These are phyloP conservation scores for Aaosphaeria pasadenensis DNA, from an alignment of 2,329 filamentous ascomycete species.

Conservation along the genomic window DNA sequence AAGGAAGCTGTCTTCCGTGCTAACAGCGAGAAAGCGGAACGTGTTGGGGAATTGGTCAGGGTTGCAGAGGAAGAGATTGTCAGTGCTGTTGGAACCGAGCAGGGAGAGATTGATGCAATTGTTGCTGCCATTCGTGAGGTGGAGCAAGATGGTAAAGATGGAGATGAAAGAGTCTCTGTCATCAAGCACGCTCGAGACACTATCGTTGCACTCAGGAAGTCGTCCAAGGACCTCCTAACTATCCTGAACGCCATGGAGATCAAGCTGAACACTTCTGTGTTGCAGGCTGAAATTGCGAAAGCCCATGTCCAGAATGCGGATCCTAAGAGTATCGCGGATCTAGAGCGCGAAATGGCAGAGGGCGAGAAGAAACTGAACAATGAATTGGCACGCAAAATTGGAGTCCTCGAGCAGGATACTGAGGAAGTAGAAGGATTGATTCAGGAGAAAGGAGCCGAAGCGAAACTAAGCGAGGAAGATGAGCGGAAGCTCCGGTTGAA, in stretches of 20 bases:
- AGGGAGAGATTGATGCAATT: constrained; percentile 50
- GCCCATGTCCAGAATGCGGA: constrained; percentile 47
- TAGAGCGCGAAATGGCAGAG: constrained; percentile 31
- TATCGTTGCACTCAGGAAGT: constrained; percentile 34
- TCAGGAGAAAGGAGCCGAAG: constrained; percentile 9
- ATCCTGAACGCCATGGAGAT: constrained; percentile 49
- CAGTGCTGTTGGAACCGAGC: constrained; percentile 50
- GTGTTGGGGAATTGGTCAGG: constrained; percentile 50
- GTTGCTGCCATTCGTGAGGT: constrained; percentile 40
- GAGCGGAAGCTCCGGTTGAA: constrained; percentile 49
- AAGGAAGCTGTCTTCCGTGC: constrained; percentile 49
- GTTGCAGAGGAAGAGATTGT: constrained; percentile 51
- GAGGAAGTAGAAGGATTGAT: constrained; percentile 26
- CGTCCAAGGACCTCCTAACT: constrained; percentile 38
- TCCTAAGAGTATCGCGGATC: constrained; percentile 37
- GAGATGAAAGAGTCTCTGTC: constrained; percentile 5
- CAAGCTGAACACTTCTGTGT: constrained; percentile 50
- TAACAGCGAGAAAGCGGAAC: constrained; percentile 47
- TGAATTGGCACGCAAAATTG: constrained; percentile 37
- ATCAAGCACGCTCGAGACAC: constrained; percentile 25
- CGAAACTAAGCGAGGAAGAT: constrained; percentile 24
- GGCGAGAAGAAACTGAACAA: constrained; percentile 30
- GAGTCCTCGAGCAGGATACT: constrained; percentile 35
- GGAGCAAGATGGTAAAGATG: constrained; percentile 29
- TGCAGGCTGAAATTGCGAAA: constrained; percentile 53